These are phyloP conservation scores for Fusarium stilboides DNA, from an alignment of 2,329 filamentous ascomycete species.

Conservation along the genomic window DNA sequence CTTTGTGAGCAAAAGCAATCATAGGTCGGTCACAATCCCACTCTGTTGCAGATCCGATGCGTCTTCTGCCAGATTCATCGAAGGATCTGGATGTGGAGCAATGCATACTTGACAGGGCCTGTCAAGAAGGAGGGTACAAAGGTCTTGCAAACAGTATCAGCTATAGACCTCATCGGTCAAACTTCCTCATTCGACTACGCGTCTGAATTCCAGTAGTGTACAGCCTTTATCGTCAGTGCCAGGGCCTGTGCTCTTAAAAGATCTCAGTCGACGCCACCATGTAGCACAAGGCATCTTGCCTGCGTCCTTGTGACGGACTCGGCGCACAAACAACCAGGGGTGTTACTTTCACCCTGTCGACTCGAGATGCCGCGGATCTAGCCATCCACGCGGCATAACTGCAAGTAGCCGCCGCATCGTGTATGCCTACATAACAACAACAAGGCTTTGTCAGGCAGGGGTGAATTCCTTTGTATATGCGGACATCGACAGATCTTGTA, in stretches of 20 bases:
- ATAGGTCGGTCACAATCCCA: background rate
- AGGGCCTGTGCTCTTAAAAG: background rate
- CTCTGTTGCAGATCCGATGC: background rate
- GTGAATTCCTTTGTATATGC: background rate
- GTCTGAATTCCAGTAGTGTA: background rate
- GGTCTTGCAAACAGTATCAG: background rate
- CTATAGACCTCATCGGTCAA: background rate
- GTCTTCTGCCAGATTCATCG: background rate
- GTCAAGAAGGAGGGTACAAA: background rate
- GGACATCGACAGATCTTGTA: background rate
- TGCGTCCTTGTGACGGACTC: constrained; percentile 17
- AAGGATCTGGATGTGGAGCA: background rate
- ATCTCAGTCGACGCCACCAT: constrained; percentile 8
- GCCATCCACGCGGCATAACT: constrained; percentile 34
- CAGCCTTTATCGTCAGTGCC: background rate
- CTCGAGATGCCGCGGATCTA: constrained; percentile 34
- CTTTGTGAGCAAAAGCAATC: constrained; percentile 1
- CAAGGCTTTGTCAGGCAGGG: background rate
- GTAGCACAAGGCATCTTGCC: constrained; percentile 18
- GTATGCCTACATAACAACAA: background rate
- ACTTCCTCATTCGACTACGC: background rate
- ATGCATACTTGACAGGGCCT: background rate
- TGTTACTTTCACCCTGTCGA: constrained; percentile 10
- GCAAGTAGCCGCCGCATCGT: constrained; percentile 27
- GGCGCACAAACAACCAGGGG: constrained; percentile 28